Base-by-base conservation (phyloP, 371 early-diverging fungal species). In the Apophysomyces elegans region DNA sequence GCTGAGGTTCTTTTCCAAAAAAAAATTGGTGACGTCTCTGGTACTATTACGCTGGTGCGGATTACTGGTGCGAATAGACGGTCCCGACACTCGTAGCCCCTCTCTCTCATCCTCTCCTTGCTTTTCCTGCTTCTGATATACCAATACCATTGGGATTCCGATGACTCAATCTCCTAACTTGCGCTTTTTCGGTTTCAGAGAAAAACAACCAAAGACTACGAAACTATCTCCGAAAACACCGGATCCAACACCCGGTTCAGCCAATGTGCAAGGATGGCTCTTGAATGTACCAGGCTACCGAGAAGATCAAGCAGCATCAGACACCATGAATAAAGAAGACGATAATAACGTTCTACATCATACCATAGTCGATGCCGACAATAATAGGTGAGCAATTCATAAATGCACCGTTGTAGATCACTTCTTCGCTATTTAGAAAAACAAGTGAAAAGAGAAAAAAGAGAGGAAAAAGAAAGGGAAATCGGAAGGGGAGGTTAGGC, bases 221-320 rank as follows among this genome's bases (percentile, higher is more conserved):
- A 41, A 58, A 37, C 57, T 39, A 66, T 66, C 66, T 66, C 66
- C 66, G 66, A 66, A 60, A 14, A 59, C 44, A 37, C 13, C 59
- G 46, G 62, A 58, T 38, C 18, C 58, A 12, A 11, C 59, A 21
- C 37, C 56, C 18, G 54, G 58, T 7, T 56, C 58, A 21, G 44
- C 26, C 37, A 65, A 65, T 16, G 72, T 72, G 7, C 68, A 68
- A 6, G 72, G 72, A 43, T 72, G 72, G 72, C 58, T 72, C 16
- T 61, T 68, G 68, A 56, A 59, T 13, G 68, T 72, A 4, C 72
- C 58, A 46, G 70, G 70, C 37, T 70, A 70, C 46, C 61, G 70
- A 59, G 66, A 63, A 16, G 57, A 61, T 61, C 62, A 44, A 12
- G 43, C 57, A 57, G 58, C 56, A 66, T 16, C 62, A 62, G 21